These are phyloP conservation scores for Blastobotrys serpentis DNA, from an alignment of 1,139 yeast genomes.

Conservation along the genomic window DNA sequence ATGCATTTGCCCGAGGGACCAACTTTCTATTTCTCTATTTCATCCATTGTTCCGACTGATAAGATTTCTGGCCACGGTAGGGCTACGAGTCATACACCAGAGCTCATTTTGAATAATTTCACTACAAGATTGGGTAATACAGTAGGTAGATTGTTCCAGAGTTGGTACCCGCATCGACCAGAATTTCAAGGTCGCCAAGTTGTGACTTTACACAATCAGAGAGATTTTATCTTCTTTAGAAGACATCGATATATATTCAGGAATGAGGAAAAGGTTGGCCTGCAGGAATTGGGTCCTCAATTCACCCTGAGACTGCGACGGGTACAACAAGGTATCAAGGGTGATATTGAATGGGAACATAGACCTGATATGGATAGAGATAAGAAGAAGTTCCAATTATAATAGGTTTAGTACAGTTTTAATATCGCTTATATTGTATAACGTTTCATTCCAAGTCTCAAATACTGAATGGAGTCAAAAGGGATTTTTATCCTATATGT, in stretches of 20 bases:
- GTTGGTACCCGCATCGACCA: slow-evolving; percentile 88
- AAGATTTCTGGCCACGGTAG: slow-evolving; percentile 80
- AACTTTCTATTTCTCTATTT: slow-evolving; percentile 81
- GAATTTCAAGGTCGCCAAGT: slow-evolving; percentile 95
- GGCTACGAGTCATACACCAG: slow-evolving; percentile 89
- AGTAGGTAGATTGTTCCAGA: slow-evolving; percentile 86
- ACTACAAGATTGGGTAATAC: slow-evolving; percentile 89
- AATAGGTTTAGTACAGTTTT: slow-evolving; percentile 20
- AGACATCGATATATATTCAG: slow-evolving; percentile 89
- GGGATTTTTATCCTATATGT: no score
- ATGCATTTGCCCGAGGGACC: slow-evolving; percentile 95
- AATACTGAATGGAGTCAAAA: no score
- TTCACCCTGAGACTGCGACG: slow-evolving; percentile 86
- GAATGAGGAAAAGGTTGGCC: slow-evolving; percentile 87
- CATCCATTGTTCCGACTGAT: slow-evolving; percentile 59
- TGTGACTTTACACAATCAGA: slow-evolving; percentile 89
- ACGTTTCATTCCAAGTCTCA: no score
- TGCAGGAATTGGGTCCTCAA: slow-evolving; percentile 96
- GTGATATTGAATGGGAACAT: slow-evolving; percentile 95
- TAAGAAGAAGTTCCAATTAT: slow-evolving; percentile 86
- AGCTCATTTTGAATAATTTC: slow-evolving; percentile 85
- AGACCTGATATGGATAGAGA: slow-evolving; percentile 95
- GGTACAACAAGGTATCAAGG: slow-evolving; percentile 85
- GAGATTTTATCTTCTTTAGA: slow-evolving; percentile 92
- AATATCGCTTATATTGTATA: no score